Evolutionary conservation across 331 rosid species (phyloP).

Genomic region (Acacia concinna): DNA sequence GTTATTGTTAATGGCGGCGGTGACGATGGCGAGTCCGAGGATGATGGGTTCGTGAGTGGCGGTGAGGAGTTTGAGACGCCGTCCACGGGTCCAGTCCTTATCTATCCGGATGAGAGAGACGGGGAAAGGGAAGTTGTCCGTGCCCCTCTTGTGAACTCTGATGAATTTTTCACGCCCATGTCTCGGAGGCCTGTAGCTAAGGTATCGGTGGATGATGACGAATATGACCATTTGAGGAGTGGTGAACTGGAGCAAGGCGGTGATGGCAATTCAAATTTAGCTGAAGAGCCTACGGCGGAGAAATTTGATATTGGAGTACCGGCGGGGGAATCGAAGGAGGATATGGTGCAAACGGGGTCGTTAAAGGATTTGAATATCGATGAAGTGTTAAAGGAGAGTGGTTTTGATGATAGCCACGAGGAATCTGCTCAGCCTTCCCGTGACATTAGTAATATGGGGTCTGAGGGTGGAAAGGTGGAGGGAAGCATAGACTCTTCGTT

Average conservation of each 20-base stretch:
- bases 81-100: constrained; percentile 35
- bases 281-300: constrained; percentile 31
- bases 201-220: constrained; percentile 44
- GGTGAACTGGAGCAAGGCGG: constrained; percentile 19
- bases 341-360: constrained; percentile 8
- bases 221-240: constrained; percentile 27
- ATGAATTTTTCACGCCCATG: constrained; percentile 35
- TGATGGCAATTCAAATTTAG: constrained; percentile 12
- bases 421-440: constrained; percentile 19
- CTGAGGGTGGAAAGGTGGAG: constrained; percentile 21
- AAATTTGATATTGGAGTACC: constrained; percentile 28
- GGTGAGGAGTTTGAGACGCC: constrained; percentile 55
- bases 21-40: constrained; percentile 40
- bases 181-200: constrained; percentile 52
- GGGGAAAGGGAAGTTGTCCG: constrained; percentile 10
- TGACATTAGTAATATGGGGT: constrained; percentile 5
- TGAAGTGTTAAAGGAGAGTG: constrained; percentile 39
- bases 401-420: constrained; percentile 9
- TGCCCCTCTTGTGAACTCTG: constrained; percentile 19
- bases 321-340: constrained; percentile 5
- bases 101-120: constrained; percentile 19
- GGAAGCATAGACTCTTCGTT: constrained; percentile 27
- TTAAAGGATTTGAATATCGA: constrained; percentile 11
- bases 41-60: constrained; percentile 57
- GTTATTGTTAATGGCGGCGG: constrained; percentile 11